Conservation (phyloP, 192 early-diverging fungal genomes). For the Umbelopsis ramanniana region DNA sequence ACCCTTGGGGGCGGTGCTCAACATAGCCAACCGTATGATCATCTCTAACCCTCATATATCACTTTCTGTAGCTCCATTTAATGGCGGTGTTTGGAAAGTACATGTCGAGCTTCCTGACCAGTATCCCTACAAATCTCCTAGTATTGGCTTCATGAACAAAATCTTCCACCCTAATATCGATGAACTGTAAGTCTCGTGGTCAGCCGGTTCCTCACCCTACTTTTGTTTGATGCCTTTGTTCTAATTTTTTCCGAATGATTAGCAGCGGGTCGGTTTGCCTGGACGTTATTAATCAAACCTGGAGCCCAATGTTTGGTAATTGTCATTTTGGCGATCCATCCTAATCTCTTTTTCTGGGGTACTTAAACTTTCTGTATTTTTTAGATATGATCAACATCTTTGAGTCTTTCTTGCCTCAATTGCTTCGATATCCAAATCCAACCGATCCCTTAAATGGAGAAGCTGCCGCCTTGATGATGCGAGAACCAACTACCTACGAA, state of each 20-base stretch:
- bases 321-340: not conserved
- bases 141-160: constrained; percentile 99
- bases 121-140: constrained; percentile 98
- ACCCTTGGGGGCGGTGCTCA: not conserved
- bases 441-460: constrained; percentile 99
- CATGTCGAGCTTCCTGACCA: constrained; percentile 99
- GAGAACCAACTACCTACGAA: constrained; percentile 90
- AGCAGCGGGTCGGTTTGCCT: constrained; percentile 98
- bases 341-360: not conserved
- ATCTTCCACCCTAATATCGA: constrained; percentile 99
- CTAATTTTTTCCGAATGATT: constrained; percentile 21
- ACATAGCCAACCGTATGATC: not conserved
- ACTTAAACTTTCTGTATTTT: not conserved
- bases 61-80: constrained; percentile 82
- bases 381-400: constrained; percentile 99
- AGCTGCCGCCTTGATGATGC: constrained; percentile 96
- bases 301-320: constrained; percentile 98
- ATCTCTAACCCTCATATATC: not conserved
- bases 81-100: constrained; percentile 94
- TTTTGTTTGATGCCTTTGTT: not conserved
- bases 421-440: constrained; percentile 98
- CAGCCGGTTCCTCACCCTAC: not conserved
- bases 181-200: constrained; percentile 72
- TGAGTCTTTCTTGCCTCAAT: constrained; percentile 97
- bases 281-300: constrained; percentile 99